Percentiles rank a stretch among this genome's conserved stretches.
Evolutionary conservation across 768 basidiomycete genomes (phyloP).

Genomic region (Daedalea quercina): DNA sequence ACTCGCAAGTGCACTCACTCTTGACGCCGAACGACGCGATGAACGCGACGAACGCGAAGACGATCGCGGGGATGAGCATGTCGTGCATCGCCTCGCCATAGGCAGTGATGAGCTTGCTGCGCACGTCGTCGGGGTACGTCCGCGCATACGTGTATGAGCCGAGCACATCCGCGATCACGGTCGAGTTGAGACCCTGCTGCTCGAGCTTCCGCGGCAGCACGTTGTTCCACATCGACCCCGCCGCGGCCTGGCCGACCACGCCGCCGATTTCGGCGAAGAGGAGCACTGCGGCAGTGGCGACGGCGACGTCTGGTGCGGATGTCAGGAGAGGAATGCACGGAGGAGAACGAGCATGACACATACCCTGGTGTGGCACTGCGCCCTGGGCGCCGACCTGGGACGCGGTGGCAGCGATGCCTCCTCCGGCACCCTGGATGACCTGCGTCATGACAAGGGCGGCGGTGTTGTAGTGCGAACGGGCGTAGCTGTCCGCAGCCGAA

Average conservation of each 20-base stretch:
- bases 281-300: constrained; percentile 40
- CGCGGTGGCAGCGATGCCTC: constrained; percentile 41
- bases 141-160: neutral
- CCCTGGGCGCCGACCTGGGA: constrained; percentile 41
- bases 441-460: constrained; percentile 39
- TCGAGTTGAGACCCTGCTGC: constrained; percentile 44
- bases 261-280: constrained; percentile 42
- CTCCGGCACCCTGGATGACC: constrained; percentile 44
- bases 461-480: constrained; percentile 10
- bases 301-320: constrained; percentile 32
- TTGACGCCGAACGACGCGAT: constrained; percentile 35
- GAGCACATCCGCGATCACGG: constrained; percentile 28
- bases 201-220: constrained; percentile 59
- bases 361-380: constrained; percentile 35
- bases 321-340: neutral
- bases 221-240: constrained; percentile 61
- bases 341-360: neutral
- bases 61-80: constrained; percentile 27
- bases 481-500: constrained; percentile 21
- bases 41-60: constrained; percentile 49
- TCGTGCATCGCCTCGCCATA: constrained; percentile 24
- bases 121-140: constrained; percentile 21
- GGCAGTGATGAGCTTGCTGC: constrained; percentile 23
- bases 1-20: neutral
- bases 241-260: constrained; percentile 37